A percentile compares a stretch with the other conserved stretches of the same genome.
Conservation (phyloP, 176 grass and related monocot genomes). For the Hordeum vulgare region MorexV3_pseudomolecules_assembly NC_058520.1:551121538-551122037, state of each 20-base stretch:
- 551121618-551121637: too few species aligned
- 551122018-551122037: conserved; percentile 46
- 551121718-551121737: not conserved
- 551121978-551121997: too few species aligned
- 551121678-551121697: not conserved
- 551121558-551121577: too few species aligned
- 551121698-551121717: not conserved
- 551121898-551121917: not conserved
- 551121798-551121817: conserved; percentile 3
- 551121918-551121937: not conserved
- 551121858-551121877: not conserved
- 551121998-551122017: conserved; percentile 26
- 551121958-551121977: too few species aligned
- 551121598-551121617: too few species aligned
- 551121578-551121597: too few species aligned
- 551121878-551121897: conserved; percentile 1
- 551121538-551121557: too few species aligned
- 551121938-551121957: not conserved
- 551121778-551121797: not conserved
- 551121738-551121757: not conserved
- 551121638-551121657: not conserved
- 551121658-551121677: not conserved
- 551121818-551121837: not conserved
- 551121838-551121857: conserved; percentile 16
- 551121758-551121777: conserved; percentile 6